phyloP scores from a whole-genome alignment of 768 basidiomycete species.

The Cystoderma amianthinum region DNA sequence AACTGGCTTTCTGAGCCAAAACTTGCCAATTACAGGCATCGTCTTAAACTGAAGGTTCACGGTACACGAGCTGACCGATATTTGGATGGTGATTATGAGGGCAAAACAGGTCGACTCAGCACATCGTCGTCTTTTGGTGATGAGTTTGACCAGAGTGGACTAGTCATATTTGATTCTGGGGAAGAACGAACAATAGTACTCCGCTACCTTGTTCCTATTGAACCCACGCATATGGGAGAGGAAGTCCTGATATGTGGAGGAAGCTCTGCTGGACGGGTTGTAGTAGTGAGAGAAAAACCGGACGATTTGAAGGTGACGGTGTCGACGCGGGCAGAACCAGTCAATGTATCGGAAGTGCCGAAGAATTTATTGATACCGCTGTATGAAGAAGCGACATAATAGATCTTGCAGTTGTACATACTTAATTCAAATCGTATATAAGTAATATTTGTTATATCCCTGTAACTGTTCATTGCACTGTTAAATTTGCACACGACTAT shows the following conservation, averaged over 20 bases:
- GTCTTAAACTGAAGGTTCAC: conserved; percentile 31
- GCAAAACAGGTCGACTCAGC: conserved; percentile 18
- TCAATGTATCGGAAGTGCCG: conserved; percentile 26
- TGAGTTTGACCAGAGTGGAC: conserved; percentile 28
- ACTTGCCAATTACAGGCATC: conserved; percentile 18
- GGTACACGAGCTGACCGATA: conserved; percentile 26
- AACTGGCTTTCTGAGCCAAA: conserved; percentile 34
- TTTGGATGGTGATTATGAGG: conserved; percentile 29
- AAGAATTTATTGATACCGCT: conserved; percentile 27
- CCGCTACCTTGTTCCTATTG: conserved; percentile 20
- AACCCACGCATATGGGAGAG: conserved; percentile 26
- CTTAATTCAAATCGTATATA: too few relatives aligned
- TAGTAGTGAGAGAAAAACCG: conserved; percentile 34
- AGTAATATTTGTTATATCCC: background rate
- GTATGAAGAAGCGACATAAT: conserved; percentile 12
- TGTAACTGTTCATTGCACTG: background rate
- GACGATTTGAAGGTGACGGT: conserved; percentile 26
- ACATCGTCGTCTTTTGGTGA: conserved; percentile 21
- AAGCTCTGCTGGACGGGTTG: conserved; percentile 29
- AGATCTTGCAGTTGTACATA: background rate
- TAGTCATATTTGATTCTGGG: conserved; percentile 20
- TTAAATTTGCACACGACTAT: too few relatives aligned
- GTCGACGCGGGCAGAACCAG: conserved; percentile 25
- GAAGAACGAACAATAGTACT: conserved; percentile 19
- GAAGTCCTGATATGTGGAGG: conserved; percentile 46